Evolutionary conservation across 192 early-diverging fungal genomes (phyloP), one percentile per base, ranked within the genome.

Genomic region (Powellomyces hirtus): DNA sequence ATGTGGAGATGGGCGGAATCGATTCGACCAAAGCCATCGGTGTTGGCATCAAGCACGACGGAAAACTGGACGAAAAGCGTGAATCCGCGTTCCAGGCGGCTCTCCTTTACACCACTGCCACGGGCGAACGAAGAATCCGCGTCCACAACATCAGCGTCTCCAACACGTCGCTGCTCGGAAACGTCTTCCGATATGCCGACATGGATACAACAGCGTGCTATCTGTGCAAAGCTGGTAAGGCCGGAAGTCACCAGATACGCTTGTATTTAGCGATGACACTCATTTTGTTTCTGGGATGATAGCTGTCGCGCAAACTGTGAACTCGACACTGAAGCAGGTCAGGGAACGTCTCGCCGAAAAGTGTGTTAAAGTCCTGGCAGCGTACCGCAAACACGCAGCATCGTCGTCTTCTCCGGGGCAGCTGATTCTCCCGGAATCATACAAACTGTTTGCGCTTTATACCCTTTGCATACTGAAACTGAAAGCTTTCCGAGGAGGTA

Each of bases 371-470:
- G 87, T 98, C 38, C 73, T 98, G 55, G 81, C 91, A 5, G 79
- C 94, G 1, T 99, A 99, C 68, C 89, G 97, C 53, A 92, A 90
- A 70, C 86, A 96, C 69, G 95, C 92, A 71, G 95, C 95, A 6
- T 82, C 89, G 1, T 86, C 89, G 22, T 94, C 91, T 26, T 84
- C 92, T 11, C 89, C 96, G 1, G 95, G 93, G 30, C 97, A 90
- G 53, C 81, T 99, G 20, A 98, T 99, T 62, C 77, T 99, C 50
- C 96, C 97, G 26, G 97, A 99, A 74, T 88, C 94, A 0, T 95
- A 90, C 80, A 99, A 99, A 75, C 80, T 96, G 40, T 88, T 91
- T 45, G 96, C 97, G 14, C 80, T 98, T 29, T 96, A 92, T 75
- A 82, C 86, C 0, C 81, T 97, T 42, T 75, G 91, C 27, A 71